phyloP scores from a whole-genome alignment of 768 basidiomycete species.

The Suillus lakei region DNA sequence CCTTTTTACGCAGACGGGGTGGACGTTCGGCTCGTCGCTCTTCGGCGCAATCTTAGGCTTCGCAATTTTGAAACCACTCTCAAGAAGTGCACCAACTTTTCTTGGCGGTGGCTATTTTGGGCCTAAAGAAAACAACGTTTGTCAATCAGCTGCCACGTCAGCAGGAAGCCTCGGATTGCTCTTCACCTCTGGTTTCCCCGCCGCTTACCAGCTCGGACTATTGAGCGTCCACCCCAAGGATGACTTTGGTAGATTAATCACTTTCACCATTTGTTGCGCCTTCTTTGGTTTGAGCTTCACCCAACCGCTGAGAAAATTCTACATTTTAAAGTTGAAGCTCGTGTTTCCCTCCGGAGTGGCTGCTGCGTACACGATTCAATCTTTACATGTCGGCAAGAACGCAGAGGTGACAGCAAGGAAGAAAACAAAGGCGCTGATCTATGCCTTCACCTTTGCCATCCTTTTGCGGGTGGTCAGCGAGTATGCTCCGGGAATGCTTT shows the following conservation, averaged over 20 bases:
- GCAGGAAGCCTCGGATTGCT: constrained; percentile 61
- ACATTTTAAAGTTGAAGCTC: constrained; percentile 63
- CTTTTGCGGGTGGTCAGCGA: constrained; percentile 56
- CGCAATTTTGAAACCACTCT: constrained; percentile 60
- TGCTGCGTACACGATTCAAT: constrained; percentile 65
- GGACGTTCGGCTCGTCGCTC: constrained; percentile 64
- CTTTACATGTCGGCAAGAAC: constrained; percentile 53
- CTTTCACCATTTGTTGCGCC: constrained; percentile 52
- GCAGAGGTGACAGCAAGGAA: constrained; percentile 55
- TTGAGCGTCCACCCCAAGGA: constrained; percentile 49
- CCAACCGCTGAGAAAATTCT: constrained; percentile 62
- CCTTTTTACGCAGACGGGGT: constrained; percentile 45
- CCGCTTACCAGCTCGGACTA: constrained; percentile 59
- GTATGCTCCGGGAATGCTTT: constrained; percentile 61
- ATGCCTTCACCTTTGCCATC: constrained; percentile 50
- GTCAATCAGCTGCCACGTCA: constrained; percentile 34
- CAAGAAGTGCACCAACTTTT: constrained; percentile 50
- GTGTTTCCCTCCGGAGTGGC: constrained; percentile 67
- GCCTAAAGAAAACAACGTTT: constrained; percentile 57
- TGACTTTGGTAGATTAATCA: constrained; percentile 59
- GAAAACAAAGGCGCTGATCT: constrained; percentile 55
- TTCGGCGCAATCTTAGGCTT: constrained; percentile 47
- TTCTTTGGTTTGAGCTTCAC: constrained; percentile 72
- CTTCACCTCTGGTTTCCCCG: constrained; percentile 59
- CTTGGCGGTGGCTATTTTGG: constrained; percentile 58